Evolutionary conservation across 345 rosid species (phyloP), one percentile per base, ranked within the genome.

Genomic region (Dipteronia dyeriana): DNA sequence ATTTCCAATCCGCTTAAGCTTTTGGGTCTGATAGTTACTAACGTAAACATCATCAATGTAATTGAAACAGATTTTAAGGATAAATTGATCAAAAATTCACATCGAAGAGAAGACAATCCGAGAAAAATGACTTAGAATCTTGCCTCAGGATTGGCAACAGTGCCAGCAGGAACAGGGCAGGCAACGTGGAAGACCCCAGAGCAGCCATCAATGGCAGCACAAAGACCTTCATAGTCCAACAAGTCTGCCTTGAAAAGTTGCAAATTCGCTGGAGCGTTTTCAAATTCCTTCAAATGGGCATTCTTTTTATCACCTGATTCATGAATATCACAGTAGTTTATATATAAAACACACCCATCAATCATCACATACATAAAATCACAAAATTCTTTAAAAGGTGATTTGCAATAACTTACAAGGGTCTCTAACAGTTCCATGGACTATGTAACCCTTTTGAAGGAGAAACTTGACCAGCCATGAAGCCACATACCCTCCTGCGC

Each of bases 381-480:
- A 34, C 6, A 34, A 34, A 34, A 34, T 34, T 34, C 38, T 34
- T 34, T 34, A 34, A 4, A 34, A 34, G 38, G 4, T 34, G 34
- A 31, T 31, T 31, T 31, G 34, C 34, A 31, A 12, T 16, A 1
- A 4, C 56, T 82, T 84, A 90, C 88, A 43, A 23, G 91, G 91
- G 66, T 88, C 87, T 76, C 89, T 79, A 71, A 88, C 85, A 10
- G 90, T 90, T 78, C 91, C 94, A 77, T 84, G 88, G 73, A 87
- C 91, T 71, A 61, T 47, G 81, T 83, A 86, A 57, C 83, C 88
- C 60, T 82, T 79, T 63, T 86, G 85, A 80, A 91, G 90, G 61
- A 91, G 90, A 78, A 85, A 60, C 83, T 87, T 88, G 53, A 86
- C 79, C 17, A 88, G 76, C 92, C 87, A 84, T 5, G 91, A 85